These are phyloP conservation scores for Fusarium nisikadoi DNA, from an alignment of 2,329 filamentous ascomycete species.

Conservation along the genomic window DNA sequence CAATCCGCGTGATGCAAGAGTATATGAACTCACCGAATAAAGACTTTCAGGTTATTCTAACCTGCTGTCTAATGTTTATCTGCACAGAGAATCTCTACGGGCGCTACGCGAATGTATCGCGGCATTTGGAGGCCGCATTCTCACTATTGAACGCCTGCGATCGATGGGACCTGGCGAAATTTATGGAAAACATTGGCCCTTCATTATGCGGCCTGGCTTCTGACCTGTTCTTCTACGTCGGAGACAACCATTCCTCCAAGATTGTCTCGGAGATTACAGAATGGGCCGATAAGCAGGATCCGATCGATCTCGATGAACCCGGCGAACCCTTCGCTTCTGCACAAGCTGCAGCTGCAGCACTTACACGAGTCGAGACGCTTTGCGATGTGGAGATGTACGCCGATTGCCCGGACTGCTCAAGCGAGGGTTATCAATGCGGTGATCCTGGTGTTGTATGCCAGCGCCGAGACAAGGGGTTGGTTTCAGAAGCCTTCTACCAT, in stretches of 20 bases:
- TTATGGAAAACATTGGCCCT: constrained; percentile 16
- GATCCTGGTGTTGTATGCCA: background rate
- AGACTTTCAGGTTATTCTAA: constrained; percentile 9
- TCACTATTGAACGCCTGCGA: background rate
- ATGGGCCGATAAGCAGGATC: constrained; percentile 2
- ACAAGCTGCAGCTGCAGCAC: background rate
- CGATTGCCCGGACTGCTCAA: background rate
- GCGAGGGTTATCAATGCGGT: background rate
- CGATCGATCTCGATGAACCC: background rate
- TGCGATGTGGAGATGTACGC: background rate
- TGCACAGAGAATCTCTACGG: constrained; percentile 19
- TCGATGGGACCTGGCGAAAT: background rate
- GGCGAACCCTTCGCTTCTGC: constrained; percentile 10
- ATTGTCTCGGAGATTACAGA: background rate
- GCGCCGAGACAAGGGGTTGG: background rate
- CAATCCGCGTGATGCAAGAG: background rate
- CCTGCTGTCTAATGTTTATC: constrained; percentile 23
- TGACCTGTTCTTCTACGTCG: constrained; percentile 6
- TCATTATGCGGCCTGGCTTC: constrained; percentile 3
- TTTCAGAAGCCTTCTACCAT: background rate
- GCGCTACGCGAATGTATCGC: background rate
- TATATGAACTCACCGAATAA: background rate
- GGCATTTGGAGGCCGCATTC: constrained; percentile 13
- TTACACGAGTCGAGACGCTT: background rate
- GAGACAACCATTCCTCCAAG: background rate